Evolutionary conservation across 108 stramenopile species (phyloP).

Genomic region (Cyclotella choctawhatcheeana): DNA sequence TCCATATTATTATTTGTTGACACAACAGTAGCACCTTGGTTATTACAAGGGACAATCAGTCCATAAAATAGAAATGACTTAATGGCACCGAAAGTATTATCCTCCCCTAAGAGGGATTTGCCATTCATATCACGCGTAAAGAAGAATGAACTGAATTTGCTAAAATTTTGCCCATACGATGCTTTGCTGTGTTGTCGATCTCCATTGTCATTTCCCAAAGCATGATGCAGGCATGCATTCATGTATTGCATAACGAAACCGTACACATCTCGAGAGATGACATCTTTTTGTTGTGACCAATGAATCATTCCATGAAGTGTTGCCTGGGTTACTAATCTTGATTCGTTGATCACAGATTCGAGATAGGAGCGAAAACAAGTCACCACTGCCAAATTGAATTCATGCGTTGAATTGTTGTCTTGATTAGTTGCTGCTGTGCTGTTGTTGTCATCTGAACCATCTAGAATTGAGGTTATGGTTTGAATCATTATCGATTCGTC

Average conservation of each 20-base stretch:
- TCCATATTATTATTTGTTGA: too few species aligned
- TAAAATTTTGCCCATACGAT: constrained; percentile 1
- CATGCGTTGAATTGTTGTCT: constrained; percentile 5
- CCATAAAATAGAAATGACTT: constrained; percentile 47
- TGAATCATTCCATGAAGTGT: constrained; percentile 31
- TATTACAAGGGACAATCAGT: constrained; percentile 27
- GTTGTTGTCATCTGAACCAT: constrained; percentile 3
- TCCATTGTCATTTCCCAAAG: background rate
- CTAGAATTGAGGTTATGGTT: constrained; percentile 35
- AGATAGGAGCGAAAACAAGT: constrained; percentile 22
- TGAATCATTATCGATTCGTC: constrained; percentile 22
- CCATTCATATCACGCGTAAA: background rate
- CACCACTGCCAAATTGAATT: constrained; percentile 22
- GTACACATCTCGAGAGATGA: constrained; percentile 11
- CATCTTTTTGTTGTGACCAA: constrained; percentile 34
- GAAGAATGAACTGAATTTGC: background rate
- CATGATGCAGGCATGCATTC: constrained; percentile 11
- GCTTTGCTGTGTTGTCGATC: background rate
- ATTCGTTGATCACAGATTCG: background rate
- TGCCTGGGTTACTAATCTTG: background rate
- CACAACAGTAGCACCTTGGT: background rate
- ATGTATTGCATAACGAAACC: constrained; percentile 22
- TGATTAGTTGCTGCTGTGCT: too few species aligned
- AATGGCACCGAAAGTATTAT: constrained; percentile 12
- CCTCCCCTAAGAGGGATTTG: background rate